Conservation (phyloP, 208 protist species). For the Leishmania gerbilli region DNA sequence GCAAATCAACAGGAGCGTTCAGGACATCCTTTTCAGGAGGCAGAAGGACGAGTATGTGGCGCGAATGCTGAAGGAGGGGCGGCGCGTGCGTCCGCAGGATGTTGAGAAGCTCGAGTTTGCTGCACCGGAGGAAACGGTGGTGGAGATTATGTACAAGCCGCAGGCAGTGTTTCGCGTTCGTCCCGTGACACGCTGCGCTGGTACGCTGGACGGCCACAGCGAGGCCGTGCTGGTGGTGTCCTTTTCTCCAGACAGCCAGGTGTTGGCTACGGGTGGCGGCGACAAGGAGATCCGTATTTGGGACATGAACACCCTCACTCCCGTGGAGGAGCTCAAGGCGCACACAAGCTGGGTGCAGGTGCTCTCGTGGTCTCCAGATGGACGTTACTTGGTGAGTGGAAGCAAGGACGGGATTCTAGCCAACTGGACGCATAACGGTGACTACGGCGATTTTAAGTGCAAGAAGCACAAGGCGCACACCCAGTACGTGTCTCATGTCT, state of each 20-base stretch:
- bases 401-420: conserved; percentile 93
- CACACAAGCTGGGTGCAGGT: conserved; percentile 97
- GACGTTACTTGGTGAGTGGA: conserved; percentile 91
- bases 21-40: conserved; percentile 77
- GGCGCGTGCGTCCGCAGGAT: conserved; percentile 78
- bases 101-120: conserved; percentile 81
- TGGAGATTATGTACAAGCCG: conserved; percentile 94
- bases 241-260: conserved; percentile 95
- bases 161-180: conserved; percentile 97
- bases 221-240: conserved; percentile 93
- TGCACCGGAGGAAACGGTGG: conserved; percentile 79
- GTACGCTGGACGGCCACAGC: conserved; percentile 94
- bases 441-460: conserved; percentile 78
- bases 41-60: conserved; percentile 80
- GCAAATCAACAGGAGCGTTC: conserved; percentile 90
- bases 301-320: conserved; percentile 97
- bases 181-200: conserved; percentile 94
- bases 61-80: conserved; percentile 80
- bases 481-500: conserved; percentile 95
- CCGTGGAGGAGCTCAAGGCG: conserved; percentile 87
- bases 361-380: conserved; percentile 96
- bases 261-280: conserved; percentile 94
- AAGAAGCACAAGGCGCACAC: conserved; percentile 91
- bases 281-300: conserved; percentile 98
- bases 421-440: conserved; percentile 91